Conservation (phyloP, 225 moss, liverwort and hornwort genomes). For the Physcomitrium patens region DNA sequence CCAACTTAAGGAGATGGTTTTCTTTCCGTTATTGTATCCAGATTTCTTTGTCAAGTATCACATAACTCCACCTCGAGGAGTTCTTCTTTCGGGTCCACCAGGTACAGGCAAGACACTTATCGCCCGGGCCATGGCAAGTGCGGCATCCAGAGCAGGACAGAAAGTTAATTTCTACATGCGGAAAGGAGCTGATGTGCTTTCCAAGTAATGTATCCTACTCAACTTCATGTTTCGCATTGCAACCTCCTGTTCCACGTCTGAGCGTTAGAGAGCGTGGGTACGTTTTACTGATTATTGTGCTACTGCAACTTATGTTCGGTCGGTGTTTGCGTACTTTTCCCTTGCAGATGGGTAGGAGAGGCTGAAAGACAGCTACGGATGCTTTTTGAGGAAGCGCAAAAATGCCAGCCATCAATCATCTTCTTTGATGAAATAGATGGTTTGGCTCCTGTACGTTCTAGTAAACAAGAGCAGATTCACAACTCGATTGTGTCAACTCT, state of each 20-base stretch:
- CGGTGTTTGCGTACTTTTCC: background rate
- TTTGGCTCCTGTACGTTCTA: constrained; percentile 82
- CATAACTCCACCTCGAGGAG: constrained; percentile 81
- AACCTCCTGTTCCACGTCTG: no score
- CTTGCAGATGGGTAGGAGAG: constrained; percentile 85
- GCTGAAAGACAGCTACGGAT: constrained; percentile 77
- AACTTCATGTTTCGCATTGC: background rate
- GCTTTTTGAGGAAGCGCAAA: constrained; percentile 82
- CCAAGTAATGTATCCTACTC: constrained; percentile 41
- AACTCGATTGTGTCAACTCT: constrained; percentile 83
- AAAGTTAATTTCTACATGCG: constrained; percentile 91
- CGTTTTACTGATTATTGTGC: background rate
- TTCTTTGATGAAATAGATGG: constrained; percentile 90
- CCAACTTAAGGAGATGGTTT: constrained; percentile 91
- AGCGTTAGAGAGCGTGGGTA: background rate
- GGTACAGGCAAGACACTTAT: constrained; percentile 85
- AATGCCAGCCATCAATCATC: constrained; percentile 86
- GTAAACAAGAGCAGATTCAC: constrained; percentile 87
- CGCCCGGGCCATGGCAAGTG: constrained; percentile 84
- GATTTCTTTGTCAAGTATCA: constrained; percentile 82
- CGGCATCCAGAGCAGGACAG: constrained; percentile 77
- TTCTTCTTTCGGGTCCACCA: constrained; percentile 77
- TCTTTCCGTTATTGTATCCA: constrained; percentile 81
- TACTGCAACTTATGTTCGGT: background rate
- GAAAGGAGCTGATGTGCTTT: constrained; percentile 85